phyloP scores from a whole-genome alignment of 176 grass and related monocot genomes.

The Leersia perrieri region DNA sequence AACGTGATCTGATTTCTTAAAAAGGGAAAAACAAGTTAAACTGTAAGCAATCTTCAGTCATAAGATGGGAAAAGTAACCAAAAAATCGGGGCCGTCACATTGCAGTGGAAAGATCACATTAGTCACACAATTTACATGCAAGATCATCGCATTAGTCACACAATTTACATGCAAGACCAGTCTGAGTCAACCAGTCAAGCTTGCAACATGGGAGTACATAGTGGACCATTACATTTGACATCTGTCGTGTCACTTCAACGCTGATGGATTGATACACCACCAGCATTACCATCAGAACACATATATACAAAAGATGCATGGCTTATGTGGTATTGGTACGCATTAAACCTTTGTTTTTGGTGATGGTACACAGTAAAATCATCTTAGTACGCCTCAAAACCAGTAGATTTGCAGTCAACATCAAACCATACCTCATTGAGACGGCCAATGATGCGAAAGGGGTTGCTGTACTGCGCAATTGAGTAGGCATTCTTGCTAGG shows the following conservation, averaged over 20 bases:
- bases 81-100: background rate
- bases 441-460: conserved; percentile 63
- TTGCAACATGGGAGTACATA: background rate
- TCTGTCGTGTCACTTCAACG: background rate
- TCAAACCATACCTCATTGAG: conserved; percentile 88
- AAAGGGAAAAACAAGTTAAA: too few species aligned
- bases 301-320: background rate
- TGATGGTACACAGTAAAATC: background rate
- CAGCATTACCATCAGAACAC: background rate
- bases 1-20: too few species aligned
- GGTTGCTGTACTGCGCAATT: conserved; percentile 73
- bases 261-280: background rate
- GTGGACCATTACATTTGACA: background rate
- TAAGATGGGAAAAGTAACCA: background rate
- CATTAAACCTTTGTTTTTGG: background rate
- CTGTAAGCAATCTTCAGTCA: background rate
- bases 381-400: conserved; percentile 51
- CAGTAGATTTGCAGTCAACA: conserved; percentile 52
- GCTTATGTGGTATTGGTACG: background rate
- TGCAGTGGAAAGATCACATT: background rate
- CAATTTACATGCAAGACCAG: background rate
- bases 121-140: background rate
- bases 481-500: conserved; percentile 58
- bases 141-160: background rate
- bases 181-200: background rate